Evolutionary conservation across 139 green algal genomes (phyloP), one percentile per base, ranked within the genome.

Genomic region (Tetradesmus obliquus): DNA sequence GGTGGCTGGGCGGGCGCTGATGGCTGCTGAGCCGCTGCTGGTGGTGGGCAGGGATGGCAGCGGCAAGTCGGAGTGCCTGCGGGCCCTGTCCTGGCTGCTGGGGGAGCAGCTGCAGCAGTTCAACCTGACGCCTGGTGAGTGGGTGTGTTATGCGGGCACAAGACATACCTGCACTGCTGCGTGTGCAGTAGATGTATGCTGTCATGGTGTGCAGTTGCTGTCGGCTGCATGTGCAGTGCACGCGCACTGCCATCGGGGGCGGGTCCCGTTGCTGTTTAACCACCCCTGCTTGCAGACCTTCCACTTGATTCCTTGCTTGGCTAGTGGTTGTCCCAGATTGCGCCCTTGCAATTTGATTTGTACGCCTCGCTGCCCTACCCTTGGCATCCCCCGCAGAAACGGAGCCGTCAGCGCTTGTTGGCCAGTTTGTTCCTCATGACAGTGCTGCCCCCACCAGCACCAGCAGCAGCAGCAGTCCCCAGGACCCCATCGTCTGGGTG

Each of bases 391-490:
- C 15, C 45, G 32, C 89, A 93, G 92, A 94, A 54, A 92, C 90
- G 22, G 92, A 94, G 81, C 81, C 92, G 4, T 89, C 76, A 4
- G 90, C 88, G n/a, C 89, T 94, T 60, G 82, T 94, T 4, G 92
- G 92, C 5, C 88, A 94, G 62, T 91, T 79, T 12, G 20, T 94
- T 1, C 92, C 92, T 3, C 2, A 5, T 1, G 55, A 87, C 69
- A 55, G 72, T 17, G 85, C 53, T 15, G 69, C 32, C 7, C 24
- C 20, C 60, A 60, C 20, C 60, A 60, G 12, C 69, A 82, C 22
- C 24, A 84, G 74, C 79, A 82, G n/a, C 24, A 24, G 3, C 51
- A 55, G 45, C 60, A 80, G 55, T 1, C 17, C 51, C 60, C 5
- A 60, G 20, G 66, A 82, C 24, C 55, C 57, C 5, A 76, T 93